Evolutionary conservation across 805 yeast genomes (phyloP), one percentile per base, ranked within the genome.

Genomic region (Metschnikowia lochheadii): DNA sequence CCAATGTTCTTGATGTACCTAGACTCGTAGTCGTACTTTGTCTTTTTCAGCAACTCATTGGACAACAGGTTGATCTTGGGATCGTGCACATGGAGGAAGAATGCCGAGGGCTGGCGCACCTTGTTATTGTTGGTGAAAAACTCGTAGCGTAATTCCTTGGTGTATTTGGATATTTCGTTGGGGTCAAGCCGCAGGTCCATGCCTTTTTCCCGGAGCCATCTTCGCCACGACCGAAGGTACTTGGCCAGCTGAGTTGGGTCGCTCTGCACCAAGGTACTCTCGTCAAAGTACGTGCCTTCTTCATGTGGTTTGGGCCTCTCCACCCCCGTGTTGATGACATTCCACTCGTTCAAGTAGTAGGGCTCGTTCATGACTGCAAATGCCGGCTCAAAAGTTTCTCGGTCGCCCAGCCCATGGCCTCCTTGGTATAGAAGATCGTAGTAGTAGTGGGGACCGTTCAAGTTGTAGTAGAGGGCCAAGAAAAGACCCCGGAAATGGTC

Each of bases 311-410:
- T 33, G 26, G 32, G 47, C 10, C 53, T 49, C 17, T 23, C 13
- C 10, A 55, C 44, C 6, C 60, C 60, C 6, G 61, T 63, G 31
- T 66, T 43, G 7, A 18, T 32, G 17, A 48, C 59, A 6, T 40
- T 35, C 53, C 49, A 50, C 29, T 51, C 59, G 10, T 54, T 51
- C 23, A 58, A 23, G 50, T 72, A 70, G 56, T 70, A 70, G 11
- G 64, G 60, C 52, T 72, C 69, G 29, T 64, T 54, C 58, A 71
- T 63, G 14, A 64, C 67, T 46, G 64, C 66, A 44, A 74, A 67
- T 5, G 75, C 75, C 3, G 74, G 73, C 15, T 65, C 63, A 51
- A 65, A 65, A 3, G 74, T 69, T 43, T 72, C 76, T 23, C 70
- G 57, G 50, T 72, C 75, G 7, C 73, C 73, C 4, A 47, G 51